A percentile compares a stretch with the other conserved stretches of the same genome.
Conservation (phyloP, 345 rosid species). For the Ceriops tagal region DNA sequence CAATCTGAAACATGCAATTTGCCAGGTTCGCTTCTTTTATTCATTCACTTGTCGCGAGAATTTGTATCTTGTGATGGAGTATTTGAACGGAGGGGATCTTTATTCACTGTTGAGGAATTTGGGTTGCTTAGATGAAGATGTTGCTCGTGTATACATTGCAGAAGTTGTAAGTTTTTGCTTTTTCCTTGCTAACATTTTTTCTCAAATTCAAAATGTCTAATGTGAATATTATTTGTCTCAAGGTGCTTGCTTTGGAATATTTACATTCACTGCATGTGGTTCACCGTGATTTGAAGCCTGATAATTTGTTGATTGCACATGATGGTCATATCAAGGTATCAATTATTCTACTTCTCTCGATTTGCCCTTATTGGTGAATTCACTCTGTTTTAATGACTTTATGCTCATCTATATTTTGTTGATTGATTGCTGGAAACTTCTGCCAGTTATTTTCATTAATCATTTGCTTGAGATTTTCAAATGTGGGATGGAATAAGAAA, state of each 20-base stretch:
- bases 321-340: constrained; percentile 98
- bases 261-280: constrained; percentile 88
- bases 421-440: no score
- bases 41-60: constrained; percentile 98
- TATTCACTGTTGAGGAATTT: constrained; percentile 93
- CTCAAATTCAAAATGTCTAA: constrained; percentile 1
- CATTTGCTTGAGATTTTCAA: no score
- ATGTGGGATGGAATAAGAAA: no score
- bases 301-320: constrained; percentile 94
- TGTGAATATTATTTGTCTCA: neutral
- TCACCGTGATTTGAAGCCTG: constrained; percentile 99
- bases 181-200: neutral
- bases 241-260: constrained; percentile 99
- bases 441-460: no score
- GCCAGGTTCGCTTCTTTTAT: constrained; percentile 98
- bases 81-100: constrained; percentile 96
- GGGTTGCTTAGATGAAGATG: constrained; percentile 97
- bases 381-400: neutral
- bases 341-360: constrained; percentile 2
- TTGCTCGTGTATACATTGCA: constrained; percentile 96
- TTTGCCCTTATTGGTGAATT: neutral
- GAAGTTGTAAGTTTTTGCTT: constrained; percentile 78
- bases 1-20: constrained; percentile 26
- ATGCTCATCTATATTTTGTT: neutral
- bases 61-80: constrained; percentile 99